Evolutionary conservation across 2,329 filamentous ascomycete species (phyloP).

Genomic region (Aureobasidium sp.): DNA sequence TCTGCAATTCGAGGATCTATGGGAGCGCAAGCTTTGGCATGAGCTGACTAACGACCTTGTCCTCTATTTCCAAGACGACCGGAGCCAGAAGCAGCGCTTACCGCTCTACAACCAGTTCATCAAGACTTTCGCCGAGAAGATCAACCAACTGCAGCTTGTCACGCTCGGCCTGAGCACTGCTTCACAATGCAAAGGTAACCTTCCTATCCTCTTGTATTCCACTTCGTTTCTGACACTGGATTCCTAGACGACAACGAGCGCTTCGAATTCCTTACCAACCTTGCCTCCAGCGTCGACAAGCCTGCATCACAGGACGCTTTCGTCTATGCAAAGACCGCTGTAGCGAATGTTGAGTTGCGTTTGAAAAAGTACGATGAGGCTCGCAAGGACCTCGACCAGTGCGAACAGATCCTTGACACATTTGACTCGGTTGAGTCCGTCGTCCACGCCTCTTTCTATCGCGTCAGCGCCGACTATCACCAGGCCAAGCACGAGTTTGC

Average conservation of each 20-base stretch:
- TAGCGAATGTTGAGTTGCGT: slow-evolving; percentile 78
- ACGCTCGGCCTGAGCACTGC: slow-evolving; percentile 82
- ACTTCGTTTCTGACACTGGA: slow-evolving; percentile 23
- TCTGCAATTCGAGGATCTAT: slow-evolving; percentile 88
- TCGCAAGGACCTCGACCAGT: slow-evolving; percentile 76
- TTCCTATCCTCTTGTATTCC: neutral
- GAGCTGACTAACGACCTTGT: slow-evolving; percentile 87
- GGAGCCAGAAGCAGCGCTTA: slow-evolving; percentile 78
- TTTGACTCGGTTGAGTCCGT: slow-evolving; percentile 95
- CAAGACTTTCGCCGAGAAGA: slow-evolving; percentile 93
- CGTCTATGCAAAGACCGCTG: slow-evolving; percentile 86
- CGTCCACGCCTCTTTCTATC: slow-evolving; percentile 94
- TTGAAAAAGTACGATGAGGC: slow-evolving; percentile 74
- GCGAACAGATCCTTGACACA: slow-evolving; percentile 78
- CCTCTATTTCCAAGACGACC: slow-evolving; percentile 76
- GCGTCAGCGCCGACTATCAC: slow-evolving; percentile 90
- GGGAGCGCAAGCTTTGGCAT: slow-evolving; percentile 99
- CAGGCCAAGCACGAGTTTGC: slow-evolving; percentile 86
- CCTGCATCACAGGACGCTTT: slow-evolving; percentile 90
- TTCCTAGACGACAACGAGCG: slow-evolving; percentile 74
- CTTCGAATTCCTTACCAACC: slow-evolving; percentile 72
- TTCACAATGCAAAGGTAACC: slow-evolving; percentile 68
- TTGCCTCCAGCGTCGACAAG: slow-evolving; percentile 84
- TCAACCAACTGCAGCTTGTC: slow-evolving; percentile 97
- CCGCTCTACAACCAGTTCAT: slow-evolving; percentile 92